Percentiles rank a stretch among this genome's conserved stretches.
Conservation (phyloP, 768 basidiomycete genomes). For the Gelatoporia subvermispora region DNA sequence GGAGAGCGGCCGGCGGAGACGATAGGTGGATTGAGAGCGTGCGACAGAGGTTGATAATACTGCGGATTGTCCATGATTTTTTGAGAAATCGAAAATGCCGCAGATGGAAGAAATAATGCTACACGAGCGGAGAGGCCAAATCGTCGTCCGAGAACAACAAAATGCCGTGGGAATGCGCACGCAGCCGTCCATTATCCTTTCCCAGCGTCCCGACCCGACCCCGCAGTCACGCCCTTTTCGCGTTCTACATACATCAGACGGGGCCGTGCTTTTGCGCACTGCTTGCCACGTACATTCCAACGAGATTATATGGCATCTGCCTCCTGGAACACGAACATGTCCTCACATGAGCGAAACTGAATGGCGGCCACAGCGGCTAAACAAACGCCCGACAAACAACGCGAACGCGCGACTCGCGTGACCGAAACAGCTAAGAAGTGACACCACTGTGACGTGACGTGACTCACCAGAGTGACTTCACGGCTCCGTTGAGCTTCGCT, state of each 20-base stretch:
- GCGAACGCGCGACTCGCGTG: too few species aligned
- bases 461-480: neutral
- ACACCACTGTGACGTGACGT: too few species aligned
- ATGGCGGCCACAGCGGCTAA: too few species aligned
- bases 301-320: too few species aligned
- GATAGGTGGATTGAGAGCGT: constrained; percentile 62
- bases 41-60: constrained; percentile 77
- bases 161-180: constrained; percentile 18
- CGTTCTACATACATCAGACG: too few species aligned
- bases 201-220: constrained; percentile 6
- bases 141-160: constrained; percentile 20
- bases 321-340: too few species aligned
- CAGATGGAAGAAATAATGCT: constrained; percentile 19
- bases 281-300: too few species aligned
- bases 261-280: too few species aligned
- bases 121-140: constrained; percentile 16
- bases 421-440: too few species aligned
- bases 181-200: constrained; percentile 6
- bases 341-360: too few species aligned
- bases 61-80: constrained; percentile 62
- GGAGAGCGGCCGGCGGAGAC: constrained; percentile 20
- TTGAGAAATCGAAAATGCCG: constrained; percentile 14
- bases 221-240: neutral
- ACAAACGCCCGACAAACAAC: too few species aligned
- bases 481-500: neutral